Evolutionary conservation across 805 yeast genomes (phyloP).

Genomic region (Barnettozyma pratensis): DNA sequence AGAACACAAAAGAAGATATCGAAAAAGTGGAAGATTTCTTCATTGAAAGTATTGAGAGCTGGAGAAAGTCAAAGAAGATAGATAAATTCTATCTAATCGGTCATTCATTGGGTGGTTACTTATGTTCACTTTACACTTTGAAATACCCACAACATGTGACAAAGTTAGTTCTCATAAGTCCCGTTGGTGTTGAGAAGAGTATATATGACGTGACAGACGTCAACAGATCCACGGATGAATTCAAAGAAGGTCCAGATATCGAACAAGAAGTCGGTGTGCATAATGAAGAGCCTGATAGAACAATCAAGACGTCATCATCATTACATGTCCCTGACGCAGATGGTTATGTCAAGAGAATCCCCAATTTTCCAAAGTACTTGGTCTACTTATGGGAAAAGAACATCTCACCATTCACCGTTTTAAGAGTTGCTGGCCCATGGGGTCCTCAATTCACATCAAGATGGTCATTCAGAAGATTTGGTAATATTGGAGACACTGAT

Average conservation of each 20-base stretch:
- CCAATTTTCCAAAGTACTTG: conserved; percentile 31
- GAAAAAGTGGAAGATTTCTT: conserved; percentile 29
- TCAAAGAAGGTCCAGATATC: conserved; percentile 27
- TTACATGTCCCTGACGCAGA: conserved; percentile 24
- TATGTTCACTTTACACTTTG: conserved; percentile 54
- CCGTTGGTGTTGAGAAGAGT: conserved; percentile 69
- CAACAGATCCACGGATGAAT: background rate
- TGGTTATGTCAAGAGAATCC: conserved; percentile 31
- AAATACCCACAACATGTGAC: conserved; percentile 47
- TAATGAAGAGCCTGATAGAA: conserved; percentile 12
- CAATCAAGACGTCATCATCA: conserved; percentile 16
- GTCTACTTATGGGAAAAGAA: conserved; percentile 47
- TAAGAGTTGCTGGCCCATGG: conserved; percentile 48
- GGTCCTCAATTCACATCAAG: conserved; percentile 44
- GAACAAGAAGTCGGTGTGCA: conserved; percentile 27
- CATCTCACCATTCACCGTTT: conserved; percentile 48
- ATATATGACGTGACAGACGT: conserved; percentile 22
- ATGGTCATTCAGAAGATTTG: conserved; percentile 53
- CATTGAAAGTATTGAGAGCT: conserved; percentile 47
- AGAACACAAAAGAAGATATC: conserved; percentile 25
- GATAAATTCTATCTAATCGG: conserved; percentile 54
- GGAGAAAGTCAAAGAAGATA: conserved; percentile 47
- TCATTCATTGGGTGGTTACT: conserved; percentile 69
- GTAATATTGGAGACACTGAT: conserved; percentile 20
- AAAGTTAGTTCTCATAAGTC: conserved; percentile 54